A percentile compares a stretch with the other conserved stretches of the same genome.
phyloP scores from a whole-genome alignment of 164 flowering plant genomes.

The Aristolochia californica region DNA sequence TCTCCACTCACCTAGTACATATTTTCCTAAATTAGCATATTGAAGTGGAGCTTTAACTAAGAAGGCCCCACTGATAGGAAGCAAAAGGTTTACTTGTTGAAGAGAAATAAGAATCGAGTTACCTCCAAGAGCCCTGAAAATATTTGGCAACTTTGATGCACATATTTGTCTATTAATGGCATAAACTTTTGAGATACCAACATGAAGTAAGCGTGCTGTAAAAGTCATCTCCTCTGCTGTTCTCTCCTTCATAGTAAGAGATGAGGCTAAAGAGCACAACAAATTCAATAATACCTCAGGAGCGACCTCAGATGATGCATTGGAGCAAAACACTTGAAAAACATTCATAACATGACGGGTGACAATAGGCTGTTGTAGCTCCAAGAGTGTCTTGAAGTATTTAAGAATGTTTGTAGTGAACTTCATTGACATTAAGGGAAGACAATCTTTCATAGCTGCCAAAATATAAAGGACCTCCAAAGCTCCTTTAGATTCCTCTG shows the following conservation, averaged over 20 bases:
- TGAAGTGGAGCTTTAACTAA: no score
- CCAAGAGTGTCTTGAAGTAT: slow-evolving; percentile 57
- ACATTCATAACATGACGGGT: slow-evolving; percentile 54
- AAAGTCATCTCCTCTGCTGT: slow-evolving; percentile 67
- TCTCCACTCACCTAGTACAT: no score
- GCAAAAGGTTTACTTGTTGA: no score
- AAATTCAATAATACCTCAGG: slow-evolving; percentile 59
- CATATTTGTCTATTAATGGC: slow-evolving; percentile 49
- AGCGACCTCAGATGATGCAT: slow-evolving; percentile 39
- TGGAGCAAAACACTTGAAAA: slow-evolving; percentile 45
- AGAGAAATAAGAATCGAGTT: slow-evolving; percentile 1
- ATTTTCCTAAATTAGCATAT: no score
- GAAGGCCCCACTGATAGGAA: no score
- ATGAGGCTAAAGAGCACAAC: slow-evolving; percentile 46
- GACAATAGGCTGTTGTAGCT: slow-evolving; percentile 56
- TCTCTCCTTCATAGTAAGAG: slow-evolving; percentile 40
- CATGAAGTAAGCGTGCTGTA: slow-evolving; percentile 67
- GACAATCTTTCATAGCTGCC: slow-evolving; percentile 65
- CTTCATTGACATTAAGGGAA: slow-evolving; percentile 55
- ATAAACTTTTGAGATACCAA: slow-evolving; percentile 61
- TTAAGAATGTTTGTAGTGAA: slow-evolving; percentile 42
- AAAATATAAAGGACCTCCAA: slow-evolving; percentile 64
- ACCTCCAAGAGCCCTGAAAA: slow-evolving; percentile 81
- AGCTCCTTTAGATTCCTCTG: slow-evolving; percentile 62
- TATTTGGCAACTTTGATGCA: slow-evolving; percentile 59